Conservation (phyloP, 768 basidiomycete species). For the Termitomyces sp. region DNA sequence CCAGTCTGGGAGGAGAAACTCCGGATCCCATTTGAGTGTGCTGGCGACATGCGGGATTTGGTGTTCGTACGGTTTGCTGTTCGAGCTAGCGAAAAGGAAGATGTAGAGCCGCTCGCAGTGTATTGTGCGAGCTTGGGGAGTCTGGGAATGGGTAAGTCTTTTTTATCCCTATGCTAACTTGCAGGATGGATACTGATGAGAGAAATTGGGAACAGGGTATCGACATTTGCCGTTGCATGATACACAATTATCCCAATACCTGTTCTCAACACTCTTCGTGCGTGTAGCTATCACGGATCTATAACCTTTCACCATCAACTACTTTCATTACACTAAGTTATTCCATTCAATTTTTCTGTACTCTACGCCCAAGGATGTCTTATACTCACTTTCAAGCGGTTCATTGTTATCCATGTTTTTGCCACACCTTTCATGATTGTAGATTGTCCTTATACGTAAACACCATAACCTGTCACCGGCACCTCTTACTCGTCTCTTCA, state of each 20-base stretch:
- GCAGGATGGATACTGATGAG: not conserved
- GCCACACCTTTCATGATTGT: not conserved
- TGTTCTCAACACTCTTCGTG: conserved; percentile 94
- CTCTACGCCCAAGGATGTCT: not conserved
- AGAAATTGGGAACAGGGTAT: conserved; percentile 53
- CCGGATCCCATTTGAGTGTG: conserved; percentile 68
- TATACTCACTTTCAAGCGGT: not conserved
- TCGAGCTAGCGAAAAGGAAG: conserved; percentile 57
- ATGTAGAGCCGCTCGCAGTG: conserved; percentile 63
- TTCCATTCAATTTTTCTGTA: not conserved
- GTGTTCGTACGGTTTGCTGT: conserved; percentile 84
- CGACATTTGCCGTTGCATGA: conserved; percentile 94
- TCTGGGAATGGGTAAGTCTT: conserved; percentile 58
- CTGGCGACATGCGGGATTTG: conserved; percentile 76
- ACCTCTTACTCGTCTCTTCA: not conserved
- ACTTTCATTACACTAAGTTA: not conserved
- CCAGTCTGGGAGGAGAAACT: conserved; percentile 81
- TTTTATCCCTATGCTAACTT: conserved; percentile 1
- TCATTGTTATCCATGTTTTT: not conserved
- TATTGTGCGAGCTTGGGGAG: conserved; percentile 76
- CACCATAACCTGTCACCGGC: not conserved
- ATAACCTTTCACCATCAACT: not conserved
- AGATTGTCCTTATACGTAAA: not conserved
- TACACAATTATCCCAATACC: conserved; percentile 77
- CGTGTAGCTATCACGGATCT: conserved; percentile 43